Conservation (phyloP, 768 basidiomycete genomes). For the Amanita jacksonii region DNA sequence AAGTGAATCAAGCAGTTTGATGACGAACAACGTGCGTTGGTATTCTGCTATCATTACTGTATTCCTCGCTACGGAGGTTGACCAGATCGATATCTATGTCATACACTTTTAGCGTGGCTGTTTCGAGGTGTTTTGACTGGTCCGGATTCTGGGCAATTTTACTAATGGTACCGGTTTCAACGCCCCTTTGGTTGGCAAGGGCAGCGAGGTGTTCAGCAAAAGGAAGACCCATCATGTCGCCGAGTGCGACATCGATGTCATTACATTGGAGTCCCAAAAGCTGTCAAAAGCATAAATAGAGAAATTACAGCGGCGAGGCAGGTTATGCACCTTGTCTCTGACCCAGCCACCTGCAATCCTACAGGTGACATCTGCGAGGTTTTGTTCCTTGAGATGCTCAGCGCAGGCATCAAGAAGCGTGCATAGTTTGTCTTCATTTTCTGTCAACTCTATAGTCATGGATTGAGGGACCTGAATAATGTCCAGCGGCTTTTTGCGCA, state of each 20-base stretch:
- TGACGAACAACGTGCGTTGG: conserved; percentile 73
- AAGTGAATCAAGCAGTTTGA: neutral
- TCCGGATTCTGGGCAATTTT: conserved; percentile 92
- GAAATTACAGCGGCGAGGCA: too few species aligned
- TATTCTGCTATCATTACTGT: conserved; percentile 80
- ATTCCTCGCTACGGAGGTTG: conserved; percentile 87
- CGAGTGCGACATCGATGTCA: conserved; percentile 91
- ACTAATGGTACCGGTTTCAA: conserved; percentile 52
- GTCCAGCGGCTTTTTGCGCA: neutral
- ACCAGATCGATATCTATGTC: conserved; percentile 88
- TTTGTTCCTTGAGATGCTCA: conserved; percentile 40
- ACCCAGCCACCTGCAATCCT: conserved; percentile 99
- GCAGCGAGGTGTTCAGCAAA: conserved; percentile 76
- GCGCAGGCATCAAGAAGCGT: conserved; percentile 75
- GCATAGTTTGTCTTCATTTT: conserved; percentile 63
- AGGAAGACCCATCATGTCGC: conserved; percentile 79
- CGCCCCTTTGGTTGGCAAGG: conserved; percentile 43
- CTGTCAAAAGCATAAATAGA: conserved; percentile 27
- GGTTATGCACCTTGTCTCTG: conserved; percentile 76
- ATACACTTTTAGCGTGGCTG: conserved; percentile 74
- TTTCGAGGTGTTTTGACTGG: conserved; percentile 97
- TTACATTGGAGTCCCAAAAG: conserved; percentile 73
- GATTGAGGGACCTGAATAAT: conserved; percentile 15
- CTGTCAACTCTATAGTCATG: conserved; percentile 48
- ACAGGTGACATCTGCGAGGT: conserved; percentile 49